A percentile compares a stretch with the other conserved stretches of the same genome.
phyloP scores from a whole-genome alignment of 192 early-diverging fungal genomes.

The Umbelopsis sp. region DNA sequence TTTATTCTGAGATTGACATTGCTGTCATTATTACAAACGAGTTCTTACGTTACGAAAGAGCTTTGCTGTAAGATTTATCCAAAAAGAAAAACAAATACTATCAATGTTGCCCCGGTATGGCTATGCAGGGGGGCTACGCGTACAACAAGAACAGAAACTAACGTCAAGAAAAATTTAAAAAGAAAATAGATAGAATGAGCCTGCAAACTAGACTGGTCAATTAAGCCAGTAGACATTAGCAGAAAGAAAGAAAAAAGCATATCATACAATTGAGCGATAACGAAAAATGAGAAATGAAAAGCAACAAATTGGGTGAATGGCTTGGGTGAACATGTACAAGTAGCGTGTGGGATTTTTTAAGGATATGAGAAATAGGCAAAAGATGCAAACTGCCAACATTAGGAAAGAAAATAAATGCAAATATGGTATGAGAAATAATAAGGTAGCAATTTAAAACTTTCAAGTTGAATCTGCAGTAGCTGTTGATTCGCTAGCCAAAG shows the following conservation, averaged over 20 bases:
- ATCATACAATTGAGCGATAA: conserved; percentile 9
- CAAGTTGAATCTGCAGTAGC: not conserved
- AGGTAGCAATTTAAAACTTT: not conserved
- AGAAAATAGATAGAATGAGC: not conserved
- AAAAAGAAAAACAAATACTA: no score
- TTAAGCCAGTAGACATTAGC: not conserved
- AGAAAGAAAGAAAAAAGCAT: conserved; percentile 15
- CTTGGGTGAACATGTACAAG: conserved; percentile 18
- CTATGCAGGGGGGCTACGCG: no score
- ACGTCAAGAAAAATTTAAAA: not conserved
- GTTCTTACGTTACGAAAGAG: no score
- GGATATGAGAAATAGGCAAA: conserved; percentile 12
- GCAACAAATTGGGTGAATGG: not conserved
- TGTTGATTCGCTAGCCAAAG: not conserved
- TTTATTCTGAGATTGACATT: no score
- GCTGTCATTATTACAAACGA: no score
- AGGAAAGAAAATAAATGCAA: conserved; percentile 9
- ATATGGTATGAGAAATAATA: not conserved
- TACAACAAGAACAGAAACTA: no score
- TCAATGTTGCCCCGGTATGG: no score
- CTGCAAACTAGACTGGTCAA: not conserved
- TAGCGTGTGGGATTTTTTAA: not conserved
- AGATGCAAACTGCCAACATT: conserved; percentile 1
- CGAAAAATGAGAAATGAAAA: not conserved
- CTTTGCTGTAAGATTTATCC: no score